Evolutionary conservation across 805 yeast species (phyloP), one percentile per base, ranked within the genome.

Genomic region (Cyberlindnera petersonii): DNA sequence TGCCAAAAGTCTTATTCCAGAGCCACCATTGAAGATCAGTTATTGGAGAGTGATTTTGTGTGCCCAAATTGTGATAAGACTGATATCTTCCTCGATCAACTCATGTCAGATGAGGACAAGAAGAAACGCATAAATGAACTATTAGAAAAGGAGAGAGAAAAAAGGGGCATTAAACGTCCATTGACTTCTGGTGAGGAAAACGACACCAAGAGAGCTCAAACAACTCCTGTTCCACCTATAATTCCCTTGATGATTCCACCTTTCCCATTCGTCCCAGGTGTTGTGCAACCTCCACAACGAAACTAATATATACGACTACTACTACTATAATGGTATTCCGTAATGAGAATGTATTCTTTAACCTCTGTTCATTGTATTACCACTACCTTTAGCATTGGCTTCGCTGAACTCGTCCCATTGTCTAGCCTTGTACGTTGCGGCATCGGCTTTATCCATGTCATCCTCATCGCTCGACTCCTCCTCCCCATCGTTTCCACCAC

Each of bases 351-450:
- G 10, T 29, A 26, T 10, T 3, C 19, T 17, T 47, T 33, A 54
- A n/a, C 91, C 91, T 39, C 76, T 63, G 50, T 82, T 77, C 59
- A 73, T 77, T 33, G 89, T 87, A 57, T 91, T 91, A 9, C 98
- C 98, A 40, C 89, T 79, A 7, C 98, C 98, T 53, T 76, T 79
- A 0, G 88, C 83, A 57, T 87, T 79, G 4, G 77, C 76, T 46
- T 93, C 98, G 32, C 79, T 79, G 69, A 91, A 93, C 44, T 85
- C 94, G 62, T 93, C 98, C 98, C 98, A 93, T 29, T 75, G 73
- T 41, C 98, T 71, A 40, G 82, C 77, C 55, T 84, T 79, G 50
- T 82, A 74, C 5, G 95, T 88, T 47, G 79, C 82, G 23, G 53
- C 53, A 49, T 83, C 86, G n/a, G 66, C 71, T 47, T 63, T 69